These are phyloP conservation scores for Polyplosphaeria fusca DNA, from an alignment of 495 filamentous ascomycete genomes.

Conservation along the genomic window DNA sequence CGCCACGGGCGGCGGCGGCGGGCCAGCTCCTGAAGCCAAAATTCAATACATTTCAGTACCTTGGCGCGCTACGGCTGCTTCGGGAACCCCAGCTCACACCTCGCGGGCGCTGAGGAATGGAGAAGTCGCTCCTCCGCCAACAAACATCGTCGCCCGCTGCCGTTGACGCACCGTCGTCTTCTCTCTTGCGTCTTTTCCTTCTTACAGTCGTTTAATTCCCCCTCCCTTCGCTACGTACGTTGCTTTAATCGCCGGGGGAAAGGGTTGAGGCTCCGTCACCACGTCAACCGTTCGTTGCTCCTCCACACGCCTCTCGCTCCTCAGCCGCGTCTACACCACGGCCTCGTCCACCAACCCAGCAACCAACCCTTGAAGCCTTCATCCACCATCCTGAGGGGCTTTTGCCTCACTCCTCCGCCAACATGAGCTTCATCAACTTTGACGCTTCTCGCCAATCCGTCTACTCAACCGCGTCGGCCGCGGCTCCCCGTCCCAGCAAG, in stretches of 20 bases:
- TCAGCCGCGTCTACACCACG: not conserved
- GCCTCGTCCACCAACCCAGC: not conserved
- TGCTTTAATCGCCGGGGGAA: not conserved
- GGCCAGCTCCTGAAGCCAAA: too few relatives aligned
- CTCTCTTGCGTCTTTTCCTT: constrained; percentile 12
- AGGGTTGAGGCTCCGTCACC: not conserved
- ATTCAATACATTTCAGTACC: too few relatives aligned
- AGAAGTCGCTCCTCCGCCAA: constrained; percentile 7
- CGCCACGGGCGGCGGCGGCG: too few relatives aligned
- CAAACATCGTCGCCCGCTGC: constrained; percentile 12
- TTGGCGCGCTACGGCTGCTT: too few relatives aligned
- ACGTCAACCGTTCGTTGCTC: not conserved
- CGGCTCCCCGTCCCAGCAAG: constrained; percentile 52
- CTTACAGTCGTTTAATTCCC: constrained; percentile 30
- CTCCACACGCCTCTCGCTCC: not conserved
- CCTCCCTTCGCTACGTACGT: constrained; percentile 17
- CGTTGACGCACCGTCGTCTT: not conserved
- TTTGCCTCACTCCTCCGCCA: constrained; percentile 30
- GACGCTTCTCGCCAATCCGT: constrained; percentile 75
- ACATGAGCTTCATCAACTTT: constrained; percentile 48
- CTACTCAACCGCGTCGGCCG: constrained; percentile 73
- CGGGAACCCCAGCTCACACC: too few relatives aligned
- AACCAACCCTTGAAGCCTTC: not conserved
- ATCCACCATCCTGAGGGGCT: constrained; percentile 13
- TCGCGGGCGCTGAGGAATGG: not conserved